Evolutionary conservation across 768 basidiomycete genomes (phyloP), one percentile per base, ranked within the genome.

Genomic region (Pleurotus sapidus): DNA sequence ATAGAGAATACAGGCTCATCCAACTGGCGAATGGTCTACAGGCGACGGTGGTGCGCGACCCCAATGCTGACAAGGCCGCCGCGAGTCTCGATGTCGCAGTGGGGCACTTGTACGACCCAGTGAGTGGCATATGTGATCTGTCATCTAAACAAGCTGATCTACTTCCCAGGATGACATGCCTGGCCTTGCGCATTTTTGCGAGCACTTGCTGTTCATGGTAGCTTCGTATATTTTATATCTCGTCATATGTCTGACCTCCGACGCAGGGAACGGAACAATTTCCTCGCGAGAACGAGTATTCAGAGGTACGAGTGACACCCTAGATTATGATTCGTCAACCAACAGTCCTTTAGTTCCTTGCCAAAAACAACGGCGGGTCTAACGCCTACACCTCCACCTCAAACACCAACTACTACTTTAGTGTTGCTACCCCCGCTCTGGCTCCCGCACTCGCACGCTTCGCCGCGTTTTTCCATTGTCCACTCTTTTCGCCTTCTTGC

Each of bases 161-260:
- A n/a, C 23, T 47, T 5, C 17, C 7, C 64, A 91, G 86, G 86
- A 82, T 68, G 93, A 96, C 67, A 89, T 95, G 82, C 94, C 91
- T 8, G 94, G 94, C 77, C 79, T 95, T 45, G 94, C 94, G 48
- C 93, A 96, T 71, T 95, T 95, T 67, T 95, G 95, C 73, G 96
- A 99, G 69, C 96, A 99, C 70, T 68, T 99, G 49, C 72, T 97
- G 60, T 99, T 99, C 73, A 93, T 99, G 87, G 95, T 94, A 64
- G 60, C 86, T 70, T 27, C 54, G 55, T 25, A 23, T 56, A 30
- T 61, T 20, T 55, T 17, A 27, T 54, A 62, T 43, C 54, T 49
- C 20, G 40, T 57, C 23, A 55, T 40, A 12, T 37, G 9, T 57
- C 23, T 17, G 1, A 53, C 3, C n/a, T 40, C 5, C 55, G 17